Evolutionary conservation across 2,329 filamentous ascomycete species (phyloP), one percentile per base, ranked within the genome.

Genomic region (Claviceps pazoutovae): DNA sequence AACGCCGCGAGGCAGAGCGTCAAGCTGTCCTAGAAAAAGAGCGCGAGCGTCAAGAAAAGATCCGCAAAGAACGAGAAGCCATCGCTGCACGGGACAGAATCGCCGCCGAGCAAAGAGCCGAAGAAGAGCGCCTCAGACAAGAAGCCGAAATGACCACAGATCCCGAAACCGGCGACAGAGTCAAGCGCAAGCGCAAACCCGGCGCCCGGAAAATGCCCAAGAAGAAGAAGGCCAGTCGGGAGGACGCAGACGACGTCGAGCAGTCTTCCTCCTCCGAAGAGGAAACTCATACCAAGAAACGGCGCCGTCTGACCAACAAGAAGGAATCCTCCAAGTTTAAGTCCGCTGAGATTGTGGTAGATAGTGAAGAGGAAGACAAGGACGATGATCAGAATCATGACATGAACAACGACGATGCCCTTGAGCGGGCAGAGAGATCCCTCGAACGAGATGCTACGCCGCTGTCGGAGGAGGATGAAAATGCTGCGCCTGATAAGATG

Each of bases 111-210:
- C 74, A 81, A 74, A 83, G 65, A 51, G 64, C 62, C 2, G 61
- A 67, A 46, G 65, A 67, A 52, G 64, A 67, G 52, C 62, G 62
- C 8, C 53, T 53, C 38, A 63, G 60, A 16, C 48, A 57, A 57
- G 84, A 85, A 47, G 88, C 87, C 2, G 89, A 95, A 61, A 77
- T 86, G 68, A 93, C 86, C 0, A 86, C 82, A 0, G 88, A 94
- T 62, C 78, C 75, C 37, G 88, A 94, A 67, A 91, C 86, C 3
- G 88, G 87, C 38, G 86, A 93, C 49, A 83, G 81, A 63, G 75
- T 88, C 51, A 88, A 87, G 73, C 78, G 86, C 54, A 90, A 89
- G 74, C 86, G 84, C 68, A 83, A 71, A 68, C 60, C 69, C 11
- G 71, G 72, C 62, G 65, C 71, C 30, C 73, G 66, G 66, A 59